Evolutionary conservation across 257 asterid species (phyloP), one percentile per base, ranked within the genome.

Genomic region (Solanum ossicruentum): DNA sequence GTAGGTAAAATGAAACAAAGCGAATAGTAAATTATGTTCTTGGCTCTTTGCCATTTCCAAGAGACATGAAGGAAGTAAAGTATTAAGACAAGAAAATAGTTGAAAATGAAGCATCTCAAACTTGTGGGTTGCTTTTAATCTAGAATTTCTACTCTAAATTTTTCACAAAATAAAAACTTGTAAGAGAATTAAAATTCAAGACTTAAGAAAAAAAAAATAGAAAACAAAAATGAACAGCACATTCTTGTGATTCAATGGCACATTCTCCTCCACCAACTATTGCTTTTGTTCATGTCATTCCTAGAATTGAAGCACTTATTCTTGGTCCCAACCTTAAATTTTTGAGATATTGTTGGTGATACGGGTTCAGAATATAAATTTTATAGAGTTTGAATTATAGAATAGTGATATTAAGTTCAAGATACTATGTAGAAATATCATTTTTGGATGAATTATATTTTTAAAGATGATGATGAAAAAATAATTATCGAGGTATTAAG

Each of bases 361-460:
- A 26, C 43, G 11, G 71, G 1, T 65, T 7, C 0, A 65, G 8
- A 1, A 65, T 65, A 26, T 26, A 41, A 26, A 26, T 63, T 61
- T 61, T 21, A 23, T 61, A 61, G 17, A 4, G 21, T 61, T 8
- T 61, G 1, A 61, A 61, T 21, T 61, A 61, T 21, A 5, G 0
- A 8, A 61, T 61, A 23, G 4, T 23, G 2, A 23, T 61, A 11
- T 61, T 23, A 21, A 61, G 9, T 21, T 23, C 9, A 61, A 61
- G 20, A 63, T 10, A 26, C 20, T 0, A 0, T 6, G 2, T 65
- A 2, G 3, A 26, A 2, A 26, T 12, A 0, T 12, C 1, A 1
- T 15, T 26, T 65, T 65, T 63, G 4, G 43, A 63, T 12, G 20
- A 26, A 13, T 43, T 43, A 43, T 43, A 0, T 6, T 15, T 23